Conservation (phyloP, 176 grass and related monocot genomes). For the Carex cristatella region DNA sequence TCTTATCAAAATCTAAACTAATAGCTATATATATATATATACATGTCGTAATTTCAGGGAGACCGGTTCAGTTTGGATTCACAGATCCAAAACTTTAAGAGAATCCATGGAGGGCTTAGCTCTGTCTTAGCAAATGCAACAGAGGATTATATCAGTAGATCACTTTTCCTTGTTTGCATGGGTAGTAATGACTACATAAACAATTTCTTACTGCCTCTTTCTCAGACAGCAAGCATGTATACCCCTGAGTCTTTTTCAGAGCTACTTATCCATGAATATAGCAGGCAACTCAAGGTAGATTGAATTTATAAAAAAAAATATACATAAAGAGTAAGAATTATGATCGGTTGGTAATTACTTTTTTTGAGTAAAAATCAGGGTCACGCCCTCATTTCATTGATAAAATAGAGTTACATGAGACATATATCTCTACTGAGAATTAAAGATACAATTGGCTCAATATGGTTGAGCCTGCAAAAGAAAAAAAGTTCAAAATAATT, state of each 20-base stretch:
- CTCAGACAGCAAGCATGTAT: background rate
- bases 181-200: constrained; percentile 45
- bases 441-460: no score
- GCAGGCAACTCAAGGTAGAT: constrained; percentile 33
- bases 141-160: constrained; percentile 22
- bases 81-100: constrained; percentile 29
- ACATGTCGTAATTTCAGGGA: constrained; percentile 9
- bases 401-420: no score
- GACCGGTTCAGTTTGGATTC: constrained; percentile 30
- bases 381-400: no score
- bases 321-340: background rate
- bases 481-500: no score
- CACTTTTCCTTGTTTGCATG: constrained; percentile 19
- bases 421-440: no score
- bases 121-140: constrained; percentile 17
- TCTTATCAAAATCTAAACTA: background rate
- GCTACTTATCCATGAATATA: constrained; percentile 29
- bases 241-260: background rate
- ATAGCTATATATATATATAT: background rate
- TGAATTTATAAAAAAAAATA: background rate
- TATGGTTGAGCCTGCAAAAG: no score
- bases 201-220: constrained; percentile 33
- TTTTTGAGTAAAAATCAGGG: no score
- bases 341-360: background rate
- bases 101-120: constrained; percentile 2